A percentile compares a stretch with the other conserved stretches of the same genome.
These are phyloP conservation scores for Geranium incanum DNA, from an alignment of 441 rosid species.

Conservation along the genomic window DNA sequence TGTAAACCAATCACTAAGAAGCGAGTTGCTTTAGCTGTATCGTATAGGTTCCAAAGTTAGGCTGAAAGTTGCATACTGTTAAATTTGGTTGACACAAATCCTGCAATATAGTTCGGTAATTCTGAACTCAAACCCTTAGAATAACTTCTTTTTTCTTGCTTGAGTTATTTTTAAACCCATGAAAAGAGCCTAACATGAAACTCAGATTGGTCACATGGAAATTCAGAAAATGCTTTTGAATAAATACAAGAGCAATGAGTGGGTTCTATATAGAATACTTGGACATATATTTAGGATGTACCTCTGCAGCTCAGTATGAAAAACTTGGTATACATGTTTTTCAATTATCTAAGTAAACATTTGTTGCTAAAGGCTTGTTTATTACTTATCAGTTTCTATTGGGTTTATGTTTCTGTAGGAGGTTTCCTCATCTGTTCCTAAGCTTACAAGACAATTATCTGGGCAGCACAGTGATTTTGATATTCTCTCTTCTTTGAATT, in stretches of 20 bases:
- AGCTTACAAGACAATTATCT: conserved; percentile 73
- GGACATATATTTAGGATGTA: neutral
- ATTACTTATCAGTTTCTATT: neutral
- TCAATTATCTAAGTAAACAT: neutral
- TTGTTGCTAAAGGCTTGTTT: neutral
- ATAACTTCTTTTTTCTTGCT: neutral
- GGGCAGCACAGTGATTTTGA: conserved; percentile 80
- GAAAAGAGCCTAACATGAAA: neutral
- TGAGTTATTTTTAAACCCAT: neutral
- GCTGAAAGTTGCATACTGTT: neutral
- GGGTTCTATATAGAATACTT: conserved; percentile 5
- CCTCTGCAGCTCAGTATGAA: neutral
- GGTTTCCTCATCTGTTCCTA: conserved; percentile 64
- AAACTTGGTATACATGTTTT: conserved; percentile 4
- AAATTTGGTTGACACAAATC: neutral
- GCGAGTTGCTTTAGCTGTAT: neutral
- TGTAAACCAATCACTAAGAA: neutral
- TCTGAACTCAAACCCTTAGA: conserved; percentile 1
- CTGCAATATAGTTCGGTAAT: neutral
- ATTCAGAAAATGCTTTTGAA: neutral
- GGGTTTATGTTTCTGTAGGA: conserved; percentile 46
- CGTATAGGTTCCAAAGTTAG: neutral
- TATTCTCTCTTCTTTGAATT: conserved; percentile 90
- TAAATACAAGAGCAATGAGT: neutral
- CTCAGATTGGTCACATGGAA: neutral